These are phyloP conservation scores for Ophiocordyceps camponoti-leonardi DNA, from an alignment of 2,329 filamentous ascomycete genomes.

Conservation along the genomic window DNA sequence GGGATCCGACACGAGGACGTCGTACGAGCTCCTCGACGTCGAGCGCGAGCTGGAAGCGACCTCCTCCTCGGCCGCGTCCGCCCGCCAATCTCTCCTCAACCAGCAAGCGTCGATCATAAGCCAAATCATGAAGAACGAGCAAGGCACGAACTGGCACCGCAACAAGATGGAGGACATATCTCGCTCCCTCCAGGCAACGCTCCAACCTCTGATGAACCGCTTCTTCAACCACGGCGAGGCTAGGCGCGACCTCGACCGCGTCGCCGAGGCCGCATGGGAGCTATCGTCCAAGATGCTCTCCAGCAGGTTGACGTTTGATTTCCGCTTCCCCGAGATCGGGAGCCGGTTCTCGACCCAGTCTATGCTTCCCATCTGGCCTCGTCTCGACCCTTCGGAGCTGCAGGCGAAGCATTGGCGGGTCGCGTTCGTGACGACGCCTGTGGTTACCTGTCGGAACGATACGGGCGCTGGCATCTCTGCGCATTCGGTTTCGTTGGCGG, in stretches of 20 bases:
- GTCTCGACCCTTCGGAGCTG: constrained; percentile 21
- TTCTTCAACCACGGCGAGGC: constrained; percentile 16
- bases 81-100: constrained; percentile 19
- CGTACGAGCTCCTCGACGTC: constrained; percentile 16
- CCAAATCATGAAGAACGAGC: constrained; percentile 17
- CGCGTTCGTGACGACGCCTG: constrained; percentile 35
- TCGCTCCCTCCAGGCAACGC: constrained; percentile 16
- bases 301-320: constrained; percentile 24
- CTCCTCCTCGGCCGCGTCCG: neutral
- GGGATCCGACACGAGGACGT: constrained; percentile 17
- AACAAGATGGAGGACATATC: constrained; percentile 24
- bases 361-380: constrained; percentile 29
- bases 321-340: constrained; percentile 32
- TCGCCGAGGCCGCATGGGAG: constrained; percentile 24
- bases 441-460: constrained; percentile 36
- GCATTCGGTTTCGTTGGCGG: constrained; percentile 25
- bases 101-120: constrained; percentile 19
- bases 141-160: constrained; percentile 12
- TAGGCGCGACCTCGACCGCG: constrained; percentile 22
- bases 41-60: constrained; percentile 18
- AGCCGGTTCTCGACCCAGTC: constrained; percentile 28
- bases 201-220: constrained; percentile 21
- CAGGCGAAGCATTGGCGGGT: constrained; percentile 33
- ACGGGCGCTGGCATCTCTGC: constrained; percentile 25
- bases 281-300: constrained; percentile 29